Base-by-base conservation (phyloP, 192 early-diverging fungal species). In the Mortierella claussenii region DNA sequence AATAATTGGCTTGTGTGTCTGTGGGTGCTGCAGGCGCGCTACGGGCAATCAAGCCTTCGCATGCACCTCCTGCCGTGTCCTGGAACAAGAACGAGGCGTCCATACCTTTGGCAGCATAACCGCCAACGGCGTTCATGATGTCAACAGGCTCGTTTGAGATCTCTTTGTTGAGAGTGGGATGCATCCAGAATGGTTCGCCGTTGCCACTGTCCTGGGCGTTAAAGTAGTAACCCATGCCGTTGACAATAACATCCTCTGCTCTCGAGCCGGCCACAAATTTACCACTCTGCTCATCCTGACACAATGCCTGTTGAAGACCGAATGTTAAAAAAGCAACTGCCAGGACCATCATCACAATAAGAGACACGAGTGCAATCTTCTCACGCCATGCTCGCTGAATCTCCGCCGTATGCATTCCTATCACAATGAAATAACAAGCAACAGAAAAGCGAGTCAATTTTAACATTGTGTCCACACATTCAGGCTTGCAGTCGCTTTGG, bases 311-410 rank as follows among this genome's bases (percentile, higher is more conserved):
- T 17, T 76, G 73, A 42, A 76, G 73, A 28, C 92, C 94, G 80
- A 97, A 96, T 12, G 93, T 96, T 55, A 96, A 69, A 66, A 96
- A 96, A 23, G 92, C 95, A 44, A 96, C 87, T 32, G 73, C 70
- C 11, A 55, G 63, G 87, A 94, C 93, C 48, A 95, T 79, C 1
- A 92, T 11, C 5, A 90, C 36, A 53, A 96, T 96, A 60, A 96
- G 81, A 44, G 86, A 89, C 48, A 95, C 91, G 20, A 97, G 73
- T 4, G 91, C 94, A 59, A 97, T 90, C 76, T 97, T 97, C 83
- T 97, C 96, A 74, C 94, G 87, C 91, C 92, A 97, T 30, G 96
- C 96, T 60, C 80, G 79, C 60, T 92, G 92, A 79, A 89, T 85
- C 30, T 67, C 81, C 10, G 57, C 47, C 40, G 85, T 81, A 20